Evolutionary conservation across 2,329 filamentous ascomycete genomes (phyloP).

Genomic region (Plectosphaerella cucumerina): DNA sequence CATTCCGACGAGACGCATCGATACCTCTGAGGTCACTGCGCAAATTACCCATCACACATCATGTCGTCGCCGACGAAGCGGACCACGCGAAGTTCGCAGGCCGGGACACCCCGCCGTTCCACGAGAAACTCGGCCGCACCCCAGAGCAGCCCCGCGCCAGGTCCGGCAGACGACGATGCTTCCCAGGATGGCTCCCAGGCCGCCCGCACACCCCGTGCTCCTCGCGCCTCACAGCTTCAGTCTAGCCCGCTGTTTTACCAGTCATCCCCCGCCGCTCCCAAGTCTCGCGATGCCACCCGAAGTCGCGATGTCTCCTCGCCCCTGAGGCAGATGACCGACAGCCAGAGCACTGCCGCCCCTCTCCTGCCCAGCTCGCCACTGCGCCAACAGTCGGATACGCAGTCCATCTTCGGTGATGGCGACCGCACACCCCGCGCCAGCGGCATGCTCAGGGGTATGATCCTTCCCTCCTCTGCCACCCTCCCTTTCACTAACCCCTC

Average conservation of each 20-base stretch:
- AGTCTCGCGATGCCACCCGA: slow-evolving; percentile 21
- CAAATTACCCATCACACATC: slow-evolving; percentile 10
- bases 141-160: slow-evolving; percentile 39
- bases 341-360: slow-evolving; percentile 42
- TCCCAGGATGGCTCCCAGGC: slow-evolving; percentile 18
- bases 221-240: slow-evolving; percentile 47
- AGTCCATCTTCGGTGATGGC: slow-evolving; percentile 43
- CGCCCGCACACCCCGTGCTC: slow-evolving; percentile 39
- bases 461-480: slow-evolving; percentile 1
- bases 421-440: slow-evolving; percentile 70
- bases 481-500: too few relatives aligned
- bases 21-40: not conserved
- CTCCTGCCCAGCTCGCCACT: slow-evolving; percentile 54
- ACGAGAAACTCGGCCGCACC: slow-evolving; percentile 24
- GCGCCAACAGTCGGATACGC: slow-evolving; percentile 54
- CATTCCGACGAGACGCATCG: too few relatives aligned
- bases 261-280: slow-evolving; percentile 30
- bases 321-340: slow-evolving; percentile 52
- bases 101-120: slow-evolving; percentile 36
- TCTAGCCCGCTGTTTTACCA: slow-evolving; percentile 82
- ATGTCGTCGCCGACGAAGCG: slow-evolving; percentile 42
- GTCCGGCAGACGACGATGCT: slow-evolving; percentile 3
- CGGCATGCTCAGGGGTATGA: slow-evolving; percentile 58
- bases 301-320: slow-evolving; percentile 46
- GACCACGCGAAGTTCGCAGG: slow-evolving; percentile 47